Base-by-base conservation (phyloP, 148 eudicot genomes). In the Fagopyrum tataricum region DNA sequence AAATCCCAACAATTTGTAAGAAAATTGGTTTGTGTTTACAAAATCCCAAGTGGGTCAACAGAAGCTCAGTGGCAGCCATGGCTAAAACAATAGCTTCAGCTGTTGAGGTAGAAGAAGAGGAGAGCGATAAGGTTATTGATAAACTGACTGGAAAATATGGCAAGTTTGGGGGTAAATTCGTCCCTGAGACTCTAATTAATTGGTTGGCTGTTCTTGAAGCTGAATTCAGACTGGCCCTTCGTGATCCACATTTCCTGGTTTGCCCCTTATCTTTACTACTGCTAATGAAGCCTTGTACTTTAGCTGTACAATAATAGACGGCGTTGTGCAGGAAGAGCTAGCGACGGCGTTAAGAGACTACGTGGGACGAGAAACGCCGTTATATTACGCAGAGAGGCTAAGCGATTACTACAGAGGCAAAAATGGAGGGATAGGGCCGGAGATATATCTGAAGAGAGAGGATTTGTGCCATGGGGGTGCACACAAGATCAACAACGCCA, bases 401-500 rank as follows among this genome's bases (percentile, higher is more conserved):
- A 91, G 90, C 4, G 73, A 86, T 43, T 71, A 86, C 74, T 86
- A 93, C 85, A 91, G 84, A 75, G 77, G 82, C 48, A 41, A 23
- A 9, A 73, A 75, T 26, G 14, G 41, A 0, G 90, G 97, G 4
- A 47, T 47, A 53, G 97, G 98, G 15, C 91, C 91, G 7, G 84
- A 78, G 1, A 91, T 93, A 46, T 93, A 89, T 69, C 75, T 93
- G 0, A 91, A 93, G 76, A 87, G 98, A 72, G 98, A 93, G 64
- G 98, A 91, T 81, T 89, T 93, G 2, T 87, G 84, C 78, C 90
- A 93, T 53, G 81, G 87, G 1, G 98, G 98, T 8, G 84, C 95
- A 15, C 95, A 93, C 80, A 91, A 89, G 79, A 89, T 93, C 44
- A 93, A 93, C 77, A 93, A 91, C 48, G 93, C 98, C 13, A 76